A percentile compares a stretch with the other conserved stretches of the same genome.
phyloP scores from a whole-genome alignment of 768 basidiomycete genomes.

The Galerina sulciceps region DNA sequence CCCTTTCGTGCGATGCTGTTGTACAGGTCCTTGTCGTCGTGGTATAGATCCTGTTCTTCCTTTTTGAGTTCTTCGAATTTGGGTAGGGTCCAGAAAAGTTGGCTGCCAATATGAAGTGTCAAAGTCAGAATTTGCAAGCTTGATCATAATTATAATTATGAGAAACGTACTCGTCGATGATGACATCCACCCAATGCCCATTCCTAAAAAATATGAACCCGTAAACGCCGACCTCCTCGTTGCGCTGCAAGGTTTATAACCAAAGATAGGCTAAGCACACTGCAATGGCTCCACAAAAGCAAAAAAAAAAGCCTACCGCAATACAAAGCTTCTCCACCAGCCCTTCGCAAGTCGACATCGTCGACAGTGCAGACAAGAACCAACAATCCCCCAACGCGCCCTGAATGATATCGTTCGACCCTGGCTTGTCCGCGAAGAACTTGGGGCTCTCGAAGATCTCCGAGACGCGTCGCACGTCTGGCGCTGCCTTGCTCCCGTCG shows the following conservation, averaged over 20 bases:
- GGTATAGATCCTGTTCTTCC: constrained; percentile 42
- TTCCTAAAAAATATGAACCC: constrained; percentile 57
- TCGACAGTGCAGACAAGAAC: constrained; percentile 55
- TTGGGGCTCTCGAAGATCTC: constrained; percentile 54
- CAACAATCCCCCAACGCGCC: constrained; percentile 55
- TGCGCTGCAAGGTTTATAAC: constrained; percentile 32
- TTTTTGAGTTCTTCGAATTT: constrained; percentile 43
- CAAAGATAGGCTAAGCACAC: background rate
- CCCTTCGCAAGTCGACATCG: constrained; percentile 42
- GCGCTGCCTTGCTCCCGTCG: constrained; percentile 21
- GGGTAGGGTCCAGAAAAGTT: constrained; percentile 44
- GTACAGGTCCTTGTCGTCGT: constrained; percentile 44
- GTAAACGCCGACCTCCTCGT: constrained; percentile 52
- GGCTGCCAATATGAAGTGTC: constrained; percentile 26
- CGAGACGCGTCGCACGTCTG: constrained; percentile 49
- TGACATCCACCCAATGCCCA: constrained; percentile 48
- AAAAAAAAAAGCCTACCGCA: constrained; percentile 24
- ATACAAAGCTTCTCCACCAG: constrained; percentile 56
- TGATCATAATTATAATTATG: background rate
- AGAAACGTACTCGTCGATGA: constrained; percentile 49
- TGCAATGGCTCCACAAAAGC: background rate
- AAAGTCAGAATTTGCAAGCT: background rate
- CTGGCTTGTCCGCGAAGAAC: constrained; percentile 38
- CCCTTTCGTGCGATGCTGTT: constrained; percentile 37
- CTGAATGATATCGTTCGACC: constrained; percentile 51